A percentile compares a stretch with the other conserved stretches of the same genome.
Conservation (phyloP, 306 rosid genomes). For the Amphicarpaea edgeworthii region DNA sequence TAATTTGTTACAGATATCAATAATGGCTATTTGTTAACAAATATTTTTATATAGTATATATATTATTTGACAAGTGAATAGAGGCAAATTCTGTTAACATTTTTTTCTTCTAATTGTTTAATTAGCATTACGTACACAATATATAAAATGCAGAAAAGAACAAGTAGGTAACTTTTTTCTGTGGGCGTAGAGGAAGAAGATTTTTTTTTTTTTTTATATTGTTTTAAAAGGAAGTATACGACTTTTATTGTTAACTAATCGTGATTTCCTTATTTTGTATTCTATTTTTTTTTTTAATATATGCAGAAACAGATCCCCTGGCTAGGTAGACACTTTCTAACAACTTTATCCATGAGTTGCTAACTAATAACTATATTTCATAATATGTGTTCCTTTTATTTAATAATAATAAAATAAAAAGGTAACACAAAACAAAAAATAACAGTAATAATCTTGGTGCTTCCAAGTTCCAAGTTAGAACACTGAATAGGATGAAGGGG, state of each 20-base stretch:
- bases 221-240: not conserved
- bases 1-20: not conserved
- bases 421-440: too few species aligned
- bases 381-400: too few species aligned
- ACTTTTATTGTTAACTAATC: not conserved
- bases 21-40: not conserved
- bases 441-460: too few species aligned
- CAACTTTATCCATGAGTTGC: not conserved
- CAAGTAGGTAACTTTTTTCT: not conserved
- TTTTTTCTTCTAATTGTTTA: not conserved
- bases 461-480: too few species aligned
- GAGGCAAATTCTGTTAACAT: not conserved
- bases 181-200: not conserved
- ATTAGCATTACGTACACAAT: not conserved
- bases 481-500: too few species aligned
- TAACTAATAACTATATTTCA: too few species aligned
- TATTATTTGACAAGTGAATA: not conserved
- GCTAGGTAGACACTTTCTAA: not conserved
- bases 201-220: not conserved
- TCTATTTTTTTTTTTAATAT: not conserved
- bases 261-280: not conserved
- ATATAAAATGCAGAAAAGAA: not conserved
- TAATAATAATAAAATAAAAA: too few species aligned
- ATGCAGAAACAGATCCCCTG: not conserved
- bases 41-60: not conserved